phyloP scores from a whole-genome alignment of 2,329 filamentous ascomycete species.

The Sarocladium strictum region DNA sequence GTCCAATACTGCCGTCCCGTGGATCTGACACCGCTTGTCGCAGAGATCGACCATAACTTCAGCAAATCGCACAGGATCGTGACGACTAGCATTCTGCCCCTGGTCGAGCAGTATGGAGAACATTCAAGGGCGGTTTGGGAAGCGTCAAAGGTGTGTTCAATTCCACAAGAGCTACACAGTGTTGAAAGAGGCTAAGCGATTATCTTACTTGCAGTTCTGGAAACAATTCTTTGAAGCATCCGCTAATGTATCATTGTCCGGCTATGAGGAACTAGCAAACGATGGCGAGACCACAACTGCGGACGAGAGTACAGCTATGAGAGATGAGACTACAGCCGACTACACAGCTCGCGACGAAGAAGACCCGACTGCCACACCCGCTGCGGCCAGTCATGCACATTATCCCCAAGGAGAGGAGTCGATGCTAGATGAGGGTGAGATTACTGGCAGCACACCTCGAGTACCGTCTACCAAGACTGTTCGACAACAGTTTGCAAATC shows the following conservation, averaged over 20 bases:
- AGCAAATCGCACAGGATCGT: conserved; percentile 95
- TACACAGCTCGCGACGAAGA: conserved; percentile 36
- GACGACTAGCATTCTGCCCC: conserved; percentile 83
- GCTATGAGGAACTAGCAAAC: conserved; percentile 79
- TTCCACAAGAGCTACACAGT: conserved; percentile 2
- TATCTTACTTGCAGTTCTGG: conserved; percentile 70
- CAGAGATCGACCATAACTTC: conserved; percentile 98
- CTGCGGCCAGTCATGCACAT: conserved; percentile 26
- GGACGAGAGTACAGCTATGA: conserved; percentile 48
- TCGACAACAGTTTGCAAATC: conserved; percentile 52
- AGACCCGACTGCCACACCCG: conserved; percentile 28
- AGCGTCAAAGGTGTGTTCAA: conserved; percentile 68
- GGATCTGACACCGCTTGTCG: background rate
- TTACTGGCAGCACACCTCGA: conserved; percentile 64
- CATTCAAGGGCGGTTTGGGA: conserved; percentile 95
- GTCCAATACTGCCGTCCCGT: background rate
- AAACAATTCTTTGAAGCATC: conserved; percentile 99
- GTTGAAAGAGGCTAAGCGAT: background rate
- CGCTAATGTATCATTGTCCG: conserved; percentile 91
- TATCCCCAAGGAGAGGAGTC: conserved; percentile 45
- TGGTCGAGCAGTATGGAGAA: conserved; percentile 92
- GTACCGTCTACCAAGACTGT: conserved; percentile 45
- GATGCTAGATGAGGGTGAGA: conserved; percentile 57
- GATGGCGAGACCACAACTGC: conserved; percentile 53
- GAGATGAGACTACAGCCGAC: conserved; percentile 49